phyloP scores from a whole-genome alignment of 2,329 filamentous ascomycete genomes.

The Mollisiaceae sp. region DNA sequence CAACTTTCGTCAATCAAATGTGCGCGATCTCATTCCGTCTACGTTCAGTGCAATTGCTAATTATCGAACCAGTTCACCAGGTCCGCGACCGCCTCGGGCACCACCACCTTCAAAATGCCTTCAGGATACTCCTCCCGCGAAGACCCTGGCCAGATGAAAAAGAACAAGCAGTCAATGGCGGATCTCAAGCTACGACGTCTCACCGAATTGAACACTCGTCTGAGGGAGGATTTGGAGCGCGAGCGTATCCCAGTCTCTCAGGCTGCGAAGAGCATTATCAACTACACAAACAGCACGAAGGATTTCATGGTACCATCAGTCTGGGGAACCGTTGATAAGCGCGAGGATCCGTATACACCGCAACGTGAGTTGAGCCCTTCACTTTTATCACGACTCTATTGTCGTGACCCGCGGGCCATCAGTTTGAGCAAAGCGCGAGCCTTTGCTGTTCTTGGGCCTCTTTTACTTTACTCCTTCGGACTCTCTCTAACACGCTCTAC shows the following conservation, averaged over 20 bases:
- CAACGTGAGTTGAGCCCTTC: slow-evolving; percentile 56
- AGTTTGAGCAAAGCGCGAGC: not conserved
- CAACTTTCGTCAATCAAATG: not conserved
- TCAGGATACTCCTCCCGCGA: slow-evolving; percentile 71
- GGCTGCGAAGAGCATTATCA: slow-evolving; percentile 91
- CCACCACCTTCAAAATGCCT: slow-evolving; percentile 50
- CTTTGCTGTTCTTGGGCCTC: not conserved
- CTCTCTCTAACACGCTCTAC: slow-evolving; percentile 8
- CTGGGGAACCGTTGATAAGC: slow-evolving; percentile 93
- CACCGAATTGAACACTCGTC: slow-evolving; percentile 93
- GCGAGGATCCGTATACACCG: slow-evolving; percentile 97
- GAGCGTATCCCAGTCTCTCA: slow-evolving; percentile 96
- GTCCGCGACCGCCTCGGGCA: slow-evolving; percentile 20
- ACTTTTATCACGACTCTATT: not conserved
- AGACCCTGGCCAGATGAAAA: slow-evolving; percentile 73
- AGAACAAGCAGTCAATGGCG: slow-evolving; percentile 99
- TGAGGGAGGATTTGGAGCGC: slow-evolving; percentile 94
- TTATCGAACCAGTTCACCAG: slow-evolving; percentile 1
- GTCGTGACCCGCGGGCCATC: not conserved
- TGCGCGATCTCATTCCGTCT: not conserved
- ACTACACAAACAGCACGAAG: slow-evolving; percentile 96
- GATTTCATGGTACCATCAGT: slow-evolving; percentile 98
- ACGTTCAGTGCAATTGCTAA: slow-evolving; percentile 2
- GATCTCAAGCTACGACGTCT: slow-evolving; percentile 95
- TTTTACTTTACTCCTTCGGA: not conserved